A percentile compares a stretch with the other conserved stretches of the same genome.
These are phyloP conservation scores for Gossypium stocksii DNA, from an alignment of 345 rosid species.

Conservation along the genomic window DNA sequence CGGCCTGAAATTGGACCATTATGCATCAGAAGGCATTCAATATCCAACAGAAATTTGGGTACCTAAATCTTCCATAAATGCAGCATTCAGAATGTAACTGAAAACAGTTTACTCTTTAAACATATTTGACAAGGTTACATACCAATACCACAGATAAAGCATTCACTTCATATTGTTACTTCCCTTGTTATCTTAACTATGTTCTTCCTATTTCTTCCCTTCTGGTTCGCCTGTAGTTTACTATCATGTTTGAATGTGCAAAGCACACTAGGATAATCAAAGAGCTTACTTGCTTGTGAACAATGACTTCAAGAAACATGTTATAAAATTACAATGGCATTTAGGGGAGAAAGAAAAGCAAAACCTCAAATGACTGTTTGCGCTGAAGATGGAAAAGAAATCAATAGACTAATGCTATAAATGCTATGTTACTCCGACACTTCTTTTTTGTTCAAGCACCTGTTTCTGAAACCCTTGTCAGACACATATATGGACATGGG, in stretches of 20 bases:
- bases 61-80: neutral
- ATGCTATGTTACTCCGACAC: neutral
- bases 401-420: slow-evolving; percentile 1
- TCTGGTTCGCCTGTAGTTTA: neutral
- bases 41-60: neutral
- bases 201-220: neutral
- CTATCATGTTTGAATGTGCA: neutral
- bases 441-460: neutral
- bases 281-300: neutral
- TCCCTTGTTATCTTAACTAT: neutral
- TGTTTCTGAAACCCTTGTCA: neutral
- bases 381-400: neutral
- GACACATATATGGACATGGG: neutral
- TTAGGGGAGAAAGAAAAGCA: neutral
- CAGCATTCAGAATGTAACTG: neutral
- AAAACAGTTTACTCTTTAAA: neutral
- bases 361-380: neutral
- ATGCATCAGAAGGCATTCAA: slow-evolving; percentile 7
- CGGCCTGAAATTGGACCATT: slow-evolving; percentile 49
- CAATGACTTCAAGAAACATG: neutral
- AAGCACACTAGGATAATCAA: neutral
- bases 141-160: neutral
- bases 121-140: neutral
- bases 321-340: neutral
- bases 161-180: slow-evolving; percentile 2